Evolutionary conservation across 257 asterid species (phyloP), one percentile per base, ranked within the genome.

Genomic region (Lithospermum erythrorhizon): DNA sequence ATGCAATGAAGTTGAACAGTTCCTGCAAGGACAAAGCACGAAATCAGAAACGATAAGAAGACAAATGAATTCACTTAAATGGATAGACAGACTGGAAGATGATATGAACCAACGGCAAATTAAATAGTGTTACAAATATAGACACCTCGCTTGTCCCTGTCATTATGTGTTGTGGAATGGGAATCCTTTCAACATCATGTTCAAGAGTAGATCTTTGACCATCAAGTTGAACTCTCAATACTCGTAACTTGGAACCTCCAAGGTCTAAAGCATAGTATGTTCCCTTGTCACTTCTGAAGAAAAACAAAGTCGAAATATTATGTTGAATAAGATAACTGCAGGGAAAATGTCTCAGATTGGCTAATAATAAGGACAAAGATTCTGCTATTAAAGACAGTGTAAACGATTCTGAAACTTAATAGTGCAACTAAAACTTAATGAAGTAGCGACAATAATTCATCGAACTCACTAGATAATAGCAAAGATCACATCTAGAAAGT

Each of bases 1-100:
- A 66, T 13, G 93, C 96, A 64, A 87, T 76, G 68, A 79, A 90
- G 79, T 87, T 90, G 74, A 90, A 87, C 19, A 90, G 87, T 63
- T 84, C 95, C 97, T 90, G 83, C 68, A 55, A 66, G 25, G 55
- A 62, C 65, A 57, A 60, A 21, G 9, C 18, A 41, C 1, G 4
- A 41, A 41, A 41, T 41, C 49, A 41, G 49, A 11, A 37, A 37
- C 18, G 1, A 35, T 35, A 35, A 11, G 49, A 41, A 41, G 49
- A 14, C 4, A 41, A 41, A 41, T 41, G 18, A 41, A 41, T 14
- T 35, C 21, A 24, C 6, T 10, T 14, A 45, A 3, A n/a, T 41
- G 49, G 19, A 13, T 52, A 11, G 55, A 53, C 48, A 24, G 47
- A 17, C 60, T 52, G 65, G 35, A 9, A 62, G 35, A 51, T 22